Base-by-base conservation (phyloP, 2,329 filamentous ascomycete genomes). In the Microcyclosporella mali region DNA sequence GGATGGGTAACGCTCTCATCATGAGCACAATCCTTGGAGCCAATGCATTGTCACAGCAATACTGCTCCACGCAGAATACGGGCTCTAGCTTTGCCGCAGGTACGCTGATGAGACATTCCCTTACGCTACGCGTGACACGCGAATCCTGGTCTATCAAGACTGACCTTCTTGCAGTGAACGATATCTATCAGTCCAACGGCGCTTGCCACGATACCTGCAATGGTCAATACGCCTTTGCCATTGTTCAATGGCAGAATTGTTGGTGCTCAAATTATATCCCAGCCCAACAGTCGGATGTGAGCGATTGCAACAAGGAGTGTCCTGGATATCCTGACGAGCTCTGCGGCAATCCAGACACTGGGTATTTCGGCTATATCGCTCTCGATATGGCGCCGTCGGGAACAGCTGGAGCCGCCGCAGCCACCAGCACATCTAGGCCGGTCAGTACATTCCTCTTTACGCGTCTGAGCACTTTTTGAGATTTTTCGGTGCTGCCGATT, bases 221-320 rank as follows among this genome's bases (percentile, higher is more conserved):
- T 18, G 56, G 59, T 6, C 15, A 70, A 12, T 84, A 72, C 51
- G 83, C 84, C 30, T 85, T 82, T 49, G 84, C 82, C 51, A 70
- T 90, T 36, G 68, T 88, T 1, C 75, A 86, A 54, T 72, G 66
- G 12, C 69, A 77, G 25, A 64, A 72, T 39, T 90, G 85, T 60
- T 90, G 84, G 84, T 90, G 85, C 61, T 82, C 82, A 29, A 75
- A 88, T 33, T 81, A 81, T 56, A 71, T 72, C 2, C 85, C 85
- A 7, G 60, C 59, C 15, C 54, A 64, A 4, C 64, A 67, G 45
- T 40, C 55, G n/a, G 53, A 61, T 43, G 53, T 61, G 16, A 51
- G 54, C 49, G 68, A 69, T 37, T 90, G 85, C 65, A 64, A 72
- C 51, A 62, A 61, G 0, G 38, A 64, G 12, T 90, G 85, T 54